Base-by-base conservation (phyloP, 2,329 filamentous ascomycete species). In the Ophiostoma himal-ulmi region DNA sequence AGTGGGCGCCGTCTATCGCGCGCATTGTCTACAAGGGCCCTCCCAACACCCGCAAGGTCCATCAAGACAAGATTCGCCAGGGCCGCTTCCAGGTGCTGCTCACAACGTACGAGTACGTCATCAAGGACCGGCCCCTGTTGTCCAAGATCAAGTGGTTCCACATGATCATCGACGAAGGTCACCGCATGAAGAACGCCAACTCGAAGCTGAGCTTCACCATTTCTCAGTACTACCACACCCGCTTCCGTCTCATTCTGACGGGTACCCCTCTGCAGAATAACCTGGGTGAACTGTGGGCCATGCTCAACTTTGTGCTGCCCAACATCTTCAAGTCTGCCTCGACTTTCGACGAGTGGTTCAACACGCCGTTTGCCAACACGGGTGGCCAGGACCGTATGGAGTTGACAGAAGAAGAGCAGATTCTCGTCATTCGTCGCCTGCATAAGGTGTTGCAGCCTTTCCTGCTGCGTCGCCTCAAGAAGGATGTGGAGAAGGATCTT, bases 81-180 rank as follows among this genome's bases (percentile, higher is more conserved):
- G 94, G 94, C 67, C 89, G 92, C 70, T 99, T 99, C 86, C 95
- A 99, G 79, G 95, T 99, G 67, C 83, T 99, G 13, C 86, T 99
- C 71, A 99, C 95, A 1, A 99, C 95, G 0, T 99, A 99, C 82
- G 95, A 99, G 80, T 99, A 98, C 82, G 96, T 99, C 81, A 99
- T 99, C 86, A 99, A 98, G 82, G 95, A 99, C 77, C 89, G 95
- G 48, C 94, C 94, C 0, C 85, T 99, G 75, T 83, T 99, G 14
- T 96, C 92, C 84, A 98, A 98, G 84, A 94, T 99, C 82, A 98
- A 98, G 82, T 99, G 95, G 95, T 91, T 97, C 76, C 95, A 99
- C 82, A 98, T 99, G 95, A 98, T 99, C 76, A 95, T 99, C 75
- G 95, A 99, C 77, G 95, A 99, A 84, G 95, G 95, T 82, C 95